Conservation (phyloP, 345 rosid genomes). For the Syzygium jambos region DNA sequence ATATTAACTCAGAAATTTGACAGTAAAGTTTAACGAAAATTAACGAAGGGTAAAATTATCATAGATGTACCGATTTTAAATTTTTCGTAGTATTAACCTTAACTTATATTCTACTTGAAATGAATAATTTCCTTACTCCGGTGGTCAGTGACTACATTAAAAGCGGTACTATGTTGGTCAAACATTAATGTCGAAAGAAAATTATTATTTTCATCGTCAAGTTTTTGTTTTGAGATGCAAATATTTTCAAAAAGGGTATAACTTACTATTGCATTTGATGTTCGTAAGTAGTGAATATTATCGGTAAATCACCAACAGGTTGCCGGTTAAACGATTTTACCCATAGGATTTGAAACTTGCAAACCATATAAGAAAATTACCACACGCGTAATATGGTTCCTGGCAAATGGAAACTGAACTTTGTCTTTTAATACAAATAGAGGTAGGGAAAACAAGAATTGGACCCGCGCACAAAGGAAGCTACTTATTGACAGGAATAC, state of each 20-base stretch:
- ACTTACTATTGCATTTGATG: not conserved
- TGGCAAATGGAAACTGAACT: not conserved
- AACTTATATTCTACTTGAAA: not conserved
- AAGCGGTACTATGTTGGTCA: too few species aligned
- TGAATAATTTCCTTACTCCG: not conserved
- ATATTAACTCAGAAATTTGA: too few species aligned
- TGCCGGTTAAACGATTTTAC: not conserved
- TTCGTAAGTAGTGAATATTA: not conserved
- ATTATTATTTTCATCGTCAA: too few species aligned
- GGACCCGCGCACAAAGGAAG: not conserved
- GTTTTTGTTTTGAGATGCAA: too few species aligned
- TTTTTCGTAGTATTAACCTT: too few species aligned
- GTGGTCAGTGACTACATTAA: too few species aligned
- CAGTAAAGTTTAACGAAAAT: too few species aligned
- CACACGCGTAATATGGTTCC: not conserved
- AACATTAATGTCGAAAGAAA: too few species aligned
- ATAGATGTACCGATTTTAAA: too few species aligned
- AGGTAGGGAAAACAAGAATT: not conserved
- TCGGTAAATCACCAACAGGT: not conserved
- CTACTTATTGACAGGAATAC: not conserved
- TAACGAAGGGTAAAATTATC: too few species aligned
- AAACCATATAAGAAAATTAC: not conserved
- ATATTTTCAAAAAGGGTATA: not conserved
- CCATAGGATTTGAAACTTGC: not conserved
- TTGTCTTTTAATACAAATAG: not conserved